Evolutionary conservation across 2,329 filamentous ascomycete genomes (phyloP), one percentile per base, ranked within the genome.

Genomic region (Sarocladiaceae sp.): DNA sequence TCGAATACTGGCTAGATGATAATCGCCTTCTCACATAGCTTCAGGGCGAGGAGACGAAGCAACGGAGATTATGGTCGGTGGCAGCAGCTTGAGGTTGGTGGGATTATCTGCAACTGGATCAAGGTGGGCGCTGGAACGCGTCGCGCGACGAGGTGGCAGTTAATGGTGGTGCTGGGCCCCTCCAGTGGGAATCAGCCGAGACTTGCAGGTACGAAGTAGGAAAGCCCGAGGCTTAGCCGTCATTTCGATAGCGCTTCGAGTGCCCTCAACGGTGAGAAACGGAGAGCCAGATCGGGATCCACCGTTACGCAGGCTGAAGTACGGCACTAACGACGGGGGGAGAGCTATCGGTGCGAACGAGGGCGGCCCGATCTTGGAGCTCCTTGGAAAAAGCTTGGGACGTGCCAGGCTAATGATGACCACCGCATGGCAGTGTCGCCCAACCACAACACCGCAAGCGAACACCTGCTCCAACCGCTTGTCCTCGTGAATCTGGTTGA

Each of bases 61-160:
- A n/a, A n/a, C n/a, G n/a, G n/a, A n/a, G n/a, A n/a, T n/a, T n/a
- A n/a, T 15, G 16, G n/a, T 33, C 31, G n/a, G 31, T 10, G n/a
- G n/a, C n/a, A n/a, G n/a, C n/a, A n/a, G n/a, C 15, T 26, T 23
- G 34, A 21, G 26, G 20, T 10, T 27, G 24, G 21, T 24, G 21
- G 19, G 37, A 41, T 41, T 41, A 41, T 41, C 37, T 27, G 19
- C 6, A 29, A 16, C 23, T 27, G 37, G n/a, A n/a, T n/a, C n/a
- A 15, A 41, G 15, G 37, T 41, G 21, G 37, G 37, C 37, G 37
- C 37, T 13, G n/a, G 37, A 41, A 41, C 37, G 37, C 37, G 37
- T 41, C 37, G 37, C 37, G 37, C 37, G 37, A 41, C 37, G 24
- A 27, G 37, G 15, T 21, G 16, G 24, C 15, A 27, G 37, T 41